phyloP scores from a whole-genome alignment of 78 protist species.

The Isochrysis galbana region DNA sequence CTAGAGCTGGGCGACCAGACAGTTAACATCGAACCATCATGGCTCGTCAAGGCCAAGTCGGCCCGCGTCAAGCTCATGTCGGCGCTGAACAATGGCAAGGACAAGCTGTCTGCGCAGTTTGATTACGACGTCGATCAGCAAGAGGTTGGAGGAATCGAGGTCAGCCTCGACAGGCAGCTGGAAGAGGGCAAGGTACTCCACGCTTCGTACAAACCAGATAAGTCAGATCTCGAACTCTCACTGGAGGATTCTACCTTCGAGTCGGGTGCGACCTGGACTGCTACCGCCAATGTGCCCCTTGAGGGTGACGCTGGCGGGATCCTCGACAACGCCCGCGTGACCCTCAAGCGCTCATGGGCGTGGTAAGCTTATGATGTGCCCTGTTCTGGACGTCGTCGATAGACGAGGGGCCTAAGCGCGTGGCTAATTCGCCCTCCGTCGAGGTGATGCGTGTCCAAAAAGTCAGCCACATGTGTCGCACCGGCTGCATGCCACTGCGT shows the following conservation, averaged over 20 bases:
- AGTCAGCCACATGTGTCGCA: too few species aligned
- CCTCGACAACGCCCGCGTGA: background rate
- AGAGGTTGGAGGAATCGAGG: background rate
- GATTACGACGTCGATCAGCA: background rate
- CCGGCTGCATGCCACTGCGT: too few species aligned
- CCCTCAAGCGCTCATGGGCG: background rate
- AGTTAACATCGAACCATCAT: background rate
- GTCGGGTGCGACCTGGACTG: background rate
- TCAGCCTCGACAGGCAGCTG: background rate
- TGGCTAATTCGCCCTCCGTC: too few species aligned
- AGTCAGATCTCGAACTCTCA: background rate
- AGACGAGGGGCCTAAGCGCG: too few species aligned
- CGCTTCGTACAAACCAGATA: background rate
- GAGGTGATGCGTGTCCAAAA: too few species aligned
- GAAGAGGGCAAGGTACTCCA: background rate
- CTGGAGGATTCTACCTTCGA: background rate
- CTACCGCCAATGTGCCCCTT: background rate
- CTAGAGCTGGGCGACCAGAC: background rate
- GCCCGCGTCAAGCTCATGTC: constrained; percentile 19
- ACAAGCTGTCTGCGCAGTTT: background rate
- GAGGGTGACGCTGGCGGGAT: background rate
- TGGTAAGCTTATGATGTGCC: too few species aligned
- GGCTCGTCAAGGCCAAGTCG: background rate
- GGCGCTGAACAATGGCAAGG: background rate
- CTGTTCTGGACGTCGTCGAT: too few species aligned